A percentile compares a stretch with the other conserved stretches of the same genome.
Evolutionary conservation across 139 green algal genomes (phyloP).

Genomic region (Chlamydomonas applanata): DNA sequence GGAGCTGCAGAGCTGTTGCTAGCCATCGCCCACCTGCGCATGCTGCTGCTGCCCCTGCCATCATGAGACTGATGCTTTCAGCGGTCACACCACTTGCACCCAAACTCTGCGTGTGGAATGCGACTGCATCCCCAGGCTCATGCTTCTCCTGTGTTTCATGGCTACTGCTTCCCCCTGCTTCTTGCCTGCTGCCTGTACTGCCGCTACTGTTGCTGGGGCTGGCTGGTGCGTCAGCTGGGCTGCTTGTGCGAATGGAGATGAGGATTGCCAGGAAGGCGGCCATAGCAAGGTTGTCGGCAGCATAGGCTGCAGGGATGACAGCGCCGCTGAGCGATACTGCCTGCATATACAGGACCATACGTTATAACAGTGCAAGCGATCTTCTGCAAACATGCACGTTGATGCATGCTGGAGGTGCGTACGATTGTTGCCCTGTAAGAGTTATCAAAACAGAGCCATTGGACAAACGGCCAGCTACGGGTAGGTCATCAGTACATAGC

Average conservation of each 20-base stretch:
- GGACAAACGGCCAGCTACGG: no score
- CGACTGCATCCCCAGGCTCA: slow-evolving; percentile 8
- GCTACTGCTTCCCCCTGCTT: slow-evolving; percentile 1
- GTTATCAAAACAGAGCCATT: no score
- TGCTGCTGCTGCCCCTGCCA: slow-evolving; percentile 37
- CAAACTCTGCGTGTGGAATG: not conserved
- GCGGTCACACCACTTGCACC: not conserved
- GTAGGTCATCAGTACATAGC: no score
- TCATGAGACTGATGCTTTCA: slow-evolving; percentile 29
- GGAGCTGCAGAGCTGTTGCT: not conserved
- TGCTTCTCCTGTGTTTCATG: not conserved
- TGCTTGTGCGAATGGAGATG: slow-evolving; percentile 37
- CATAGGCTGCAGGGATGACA: slow-evolving; percentile 58
- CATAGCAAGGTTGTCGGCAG: slow-evolving; percentile 81
- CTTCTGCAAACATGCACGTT: no score
- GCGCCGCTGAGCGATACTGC: not conserved
- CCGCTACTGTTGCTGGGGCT: slow-evolving; percentile 3
- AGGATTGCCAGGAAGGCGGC: slow-evolving; percentile 56
- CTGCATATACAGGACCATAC: not conserved
- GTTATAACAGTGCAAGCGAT: no score
- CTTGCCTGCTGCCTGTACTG: not conserved
- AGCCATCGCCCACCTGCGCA: slow-evolving; percentile 15
- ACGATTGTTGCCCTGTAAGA: no score
- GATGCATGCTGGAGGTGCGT: no score
- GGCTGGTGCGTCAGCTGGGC: not conserved